A percentile compares a stretch with the other conserved stretches of the same genome.
Conservation (phyloP, 1,284 basidiomycete species). For the Austroboletus niveus region DNA sequence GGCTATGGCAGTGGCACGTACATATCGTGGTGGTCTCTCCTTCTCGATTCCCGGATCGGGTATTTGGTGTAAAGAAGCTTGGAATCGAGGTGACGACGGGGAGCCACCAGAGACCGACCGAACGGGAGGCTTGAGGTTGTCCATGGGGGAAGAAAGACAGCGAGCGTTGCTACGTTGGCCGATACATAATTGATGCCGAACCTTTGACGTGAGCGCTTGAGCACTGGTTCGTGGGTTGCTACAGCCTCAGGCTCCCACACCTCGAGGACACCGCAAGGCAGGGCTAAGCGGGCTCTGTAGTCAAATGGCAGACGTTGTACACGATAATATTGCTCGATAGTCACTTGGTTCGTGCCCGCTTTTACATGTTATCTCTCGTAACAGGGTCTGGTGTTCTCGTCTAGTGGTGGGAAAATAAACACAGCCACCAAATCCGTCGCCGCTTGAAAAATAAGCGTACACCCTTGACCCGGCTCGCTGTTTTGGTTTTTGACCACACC, state of each 20-base stretch:
- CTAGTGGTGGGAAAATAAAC: conserved; percentile 17
- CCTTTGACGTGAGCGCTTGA: no score
- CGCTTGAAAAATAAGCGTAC: conserved; percentile 39
- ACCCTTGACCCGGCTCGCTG: conserved; percentile 37
- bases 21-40: conserved; percentile 42
- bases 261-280: conserved; percentile 10
- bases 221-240: no score
- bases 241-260: neutral
- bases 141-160: conserved; percentile 14
- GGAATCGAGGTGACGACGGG: conserved; percentile 30
- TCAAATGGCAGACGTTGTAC: neutral
- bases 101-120: neutral
- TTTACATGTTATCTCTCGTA: conserved; percentile 13
- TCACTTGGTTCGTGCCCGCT: neutral
- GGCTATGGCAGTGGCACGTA: conserved; percentile 23
- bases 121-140: neutral
- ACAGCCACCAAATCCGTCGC: conserved; percentile 32
- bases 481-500: conserved; percentile 37
- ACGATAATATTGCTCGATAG: neutral
- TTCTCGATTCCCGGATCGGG: conserved; percentile 38
- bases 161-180: neutral
- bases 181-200: neutral
- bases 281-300: neutral
- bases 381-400: conserved; percentile 14
- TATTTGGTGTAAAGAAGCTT: conserved; percentile 45